Conservation (phyloP, 208 protist genomes). For the Angomonas deanei region DNA sequence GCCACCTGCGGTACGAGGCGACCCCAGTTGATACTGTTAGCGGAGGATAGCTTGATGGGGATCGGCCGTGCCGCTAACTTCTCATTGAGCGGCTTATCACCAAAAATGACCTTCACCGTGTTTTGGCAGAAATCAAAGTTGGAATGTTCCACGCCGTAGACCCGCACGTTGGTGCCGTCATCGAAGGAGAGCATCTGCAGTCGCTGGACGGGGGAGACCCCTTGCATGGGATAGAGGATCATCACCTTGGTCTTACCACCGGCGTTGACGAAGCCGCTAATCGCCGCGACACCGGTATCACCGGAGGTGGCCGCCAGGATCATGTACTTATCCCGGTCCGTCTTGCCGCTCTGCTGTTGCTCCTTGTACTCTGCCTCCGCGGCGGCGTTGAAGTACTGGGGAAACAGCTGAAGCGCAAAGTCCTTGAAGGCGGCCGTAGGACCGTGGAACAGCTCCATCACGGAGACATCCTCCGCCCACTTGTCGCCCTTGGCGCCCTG, state of each 20-base stretch:
- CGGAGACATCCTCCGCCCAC: conserved; percentile 30
- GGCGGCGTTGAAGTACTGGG: conserved; percentile 70
- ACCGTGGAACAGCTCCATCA: conserved; percentile 86
- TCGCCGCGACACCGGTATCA: conserved; percentile 85
- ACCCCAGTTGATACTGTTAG: conserved; percentile 98
- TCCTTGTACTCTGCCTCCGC: conserved; percentile 10
- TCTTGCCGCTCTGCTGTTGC: neutral
- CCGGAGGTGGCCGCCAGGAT: conserved; percentile 89
- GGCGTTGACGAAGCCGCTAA: conserved; percentile 81
- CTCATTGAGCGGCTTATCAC: conserved; percentile 63
- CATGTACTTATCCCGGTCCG: conserved; percentile 28
- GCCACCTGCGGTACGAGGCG: conserved; percentile 94
- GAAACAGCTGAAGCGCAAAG: conserved; percentile 88
- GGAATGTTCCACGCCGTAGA: conserved; percentile 52
- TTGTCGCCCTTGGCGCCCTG: neutral
- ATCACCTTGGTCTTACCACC: conserved; percentile 62
- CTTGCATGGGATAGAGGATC: conserved; percentile 82
- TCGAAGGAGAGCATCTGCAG: conserved; percentile 85
- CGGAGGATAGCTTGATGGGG: conserved; percentile 77
- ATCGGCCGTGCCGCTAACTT: conserved; percentile 35
- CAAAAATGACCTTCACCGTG: conserved; percentile 89
- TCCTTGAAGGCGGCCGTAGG: conserved; percentile 91
- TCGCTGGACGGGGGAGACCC: conserved; percentile 82
- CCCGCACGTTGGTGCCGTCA: conserved; percentile 55
- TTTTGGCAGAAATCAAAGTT: conserved; percentile 92